Percentiles rank a stretch among this genome's conserved stretches.
Conservation (phyloP, 345 rosid species). For the Heritiera littoralis region DNA sequence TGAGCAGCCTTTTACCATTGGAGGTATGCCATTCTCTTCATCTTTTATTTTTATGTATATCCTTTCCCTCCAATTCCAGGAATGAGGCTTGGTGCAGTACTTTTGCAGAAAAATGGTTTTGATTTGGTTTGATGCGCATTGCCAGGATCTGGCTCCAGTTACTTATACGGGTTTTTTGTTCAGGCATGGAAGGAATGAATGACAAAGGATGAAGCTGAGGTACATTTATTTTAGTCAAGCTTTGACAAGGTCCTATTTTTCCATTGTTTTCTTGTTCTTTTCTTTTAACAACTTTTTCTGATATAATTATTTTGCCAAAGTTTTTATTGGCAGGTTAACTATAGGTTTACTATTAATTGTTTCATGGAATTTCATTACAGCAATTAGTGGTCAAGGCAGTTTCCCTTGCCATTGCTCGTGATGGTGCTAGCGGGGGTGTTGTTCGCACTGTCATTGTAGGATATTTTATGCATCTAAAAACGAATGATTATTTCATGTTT, state of each 20-base stretch:
- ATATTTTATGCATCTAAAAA: neutral
- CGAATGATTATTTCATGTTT: neutral
- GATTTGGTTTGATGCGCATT: neutral
- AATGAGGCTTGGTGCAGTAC: neutral
- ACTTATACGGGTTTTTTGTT: conserved; percentile 92
- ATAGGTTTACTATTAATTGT: conserved; percentile 5
- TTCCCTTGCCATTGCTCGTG: conserved; percentile 88
- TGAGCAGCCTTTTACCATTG: conserved; percentile 95
- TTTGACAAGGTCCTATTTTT: neutral
- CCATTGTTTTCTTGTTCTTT: no score
- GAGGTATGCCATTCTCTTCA: conserved; percentile 53
- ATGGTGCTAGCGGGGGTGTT: conserved; percentile 99
- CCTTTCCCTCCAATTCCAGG: conserved; percentile 3
- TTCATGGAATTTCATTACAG: conserved; percentile 40
- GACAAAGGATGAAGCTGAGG: conserved; percentile 99
- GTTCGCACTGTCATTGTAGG: conserved; percentile 95
- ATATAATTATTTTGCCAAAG: neutral
- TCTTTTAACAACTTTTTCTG: neutral
- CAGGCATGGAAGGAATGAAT: conserved; percentile 95
- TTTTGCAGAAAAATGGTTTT: conserved; percentile 1
- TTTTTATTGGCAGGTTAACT: conserved; percentile 1
- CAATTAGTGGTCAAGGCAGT: conserved; percentile 94
- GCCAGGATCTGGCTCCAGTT: conserved; percentile 94
- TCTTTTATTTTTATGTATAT: neutral
- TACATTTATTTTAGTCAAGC: conserved; percentile 27